Evolutionary conservation across 1,139 yeast species (phyloP), one percentile per base, ranked within the genome.

Genomic region (Magnusiomyces suaveolens): DNA sequence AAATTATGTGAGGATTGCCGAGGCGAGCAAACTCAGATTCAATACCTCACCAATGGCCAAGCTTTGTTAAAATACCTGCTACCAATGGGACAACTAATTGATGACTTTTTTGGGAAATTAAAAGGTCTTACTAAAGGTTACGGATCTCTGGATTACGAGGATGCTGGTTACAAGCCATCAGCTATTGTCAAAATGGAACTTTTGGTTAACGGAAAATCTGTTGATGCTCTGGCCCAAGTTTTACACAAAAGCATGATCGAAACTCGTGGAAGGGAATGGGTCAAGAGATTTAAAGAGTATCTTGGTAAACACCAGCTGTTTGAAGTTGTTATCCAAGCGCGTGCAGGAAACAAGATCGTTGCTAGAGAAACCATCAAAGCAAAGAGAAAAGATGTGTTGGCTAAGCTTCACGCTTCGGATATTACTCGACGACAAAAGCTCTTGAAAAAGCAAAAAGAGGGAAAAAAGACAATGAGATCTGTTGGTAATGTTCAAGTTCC

Each of bases 281-380:
- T 89, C 1, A 76, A 82, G 53, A 76, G 84, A 63, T 86, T 92
- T 69, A 88, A 86, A 62, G 86, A 86, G 63, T 88, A 79, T 64
- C 75, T 92, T 55, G 36, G 48, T 46, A 76, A 82, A 57, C 82
- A 84, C 57, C 97, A 92, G 66, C 78, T 90, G 57, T 92, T 86
- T 66, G 98, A 92, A 67, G 96, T 92, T 43, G 84, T 92, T 8
- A 86, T 92, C 58, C 98, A 92, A 66, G 97, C 97, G 2, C 78
- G 80, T 61, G 92, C 94, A n/a, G 85, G 83, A 56, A 82, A 81
- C 63, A 83, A 84, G 64, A 82, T 88, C 26, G 77, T 92, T 14
- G 97, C 97, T 0, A 75, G 98, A 59, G 96, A 92, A 66, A 90
- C 97, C 0, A 87, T 92, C 60, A 87, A 87, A 66, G 97, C 97